Percentiles rank a stretch among this genome's conserved stretches.
phyloP scores from a whole-genome alignment of 257 asterid species.

The Capsicum baccatum region DNA sequence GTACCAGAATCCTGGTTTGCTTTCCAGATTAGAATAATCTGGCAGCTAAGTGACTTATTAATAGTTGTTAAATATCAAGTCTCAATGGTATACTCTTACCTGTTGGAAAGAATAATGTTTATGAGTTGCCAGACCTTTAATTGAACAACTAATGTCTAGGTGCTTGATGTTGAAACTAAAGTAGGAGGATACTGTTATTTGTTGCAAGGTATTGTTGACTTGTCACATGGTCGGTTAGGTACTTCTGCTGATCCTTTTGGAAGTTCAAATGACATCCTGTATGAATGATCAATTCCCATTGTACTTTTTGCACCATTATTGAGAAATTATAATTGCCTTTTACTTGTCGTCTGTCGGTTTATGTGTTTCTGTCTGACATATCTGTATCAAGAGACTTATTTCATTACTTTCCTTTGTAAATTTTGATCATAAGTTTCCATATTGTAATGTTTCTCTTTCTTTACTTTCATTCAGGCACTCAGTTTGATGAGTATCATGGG shows the following conservation, averaged over 20 bases:
- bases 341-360: background rate
- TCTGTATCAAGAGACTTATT: background rate
- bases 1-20: constrained; percentile 39
- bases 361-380: background rate
- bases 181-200: background rate
- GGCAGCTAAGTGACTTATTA: background rate
- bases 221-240: background rate
- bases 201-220: background rate
- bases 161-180: background rate
- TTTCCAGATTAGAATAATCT: constrained; percentile 26
- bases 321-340: background rate
- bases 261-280: constrained; percentile 7
- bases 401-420: background rate
- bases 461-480: constrained; percentile 63
- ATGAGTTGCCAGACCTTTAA: constrained; percentile 15
- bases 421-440: background rate
- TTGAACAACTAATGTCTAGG: constrained; percentile 8
- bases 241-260: background rate
- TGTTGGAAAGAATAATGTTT: background rate
- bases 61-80: constrained; percentile 15
- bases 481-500: constrained; percentile 50
- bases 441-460: constrained; percentile 32
- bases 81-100: background rate
- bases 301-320: background rate
- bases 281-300: background rate